These are phyloP conservation scores for Clausena lansium DNA, from an alignment of 345 rosid species.

Conservation along the genomic window DNA sequence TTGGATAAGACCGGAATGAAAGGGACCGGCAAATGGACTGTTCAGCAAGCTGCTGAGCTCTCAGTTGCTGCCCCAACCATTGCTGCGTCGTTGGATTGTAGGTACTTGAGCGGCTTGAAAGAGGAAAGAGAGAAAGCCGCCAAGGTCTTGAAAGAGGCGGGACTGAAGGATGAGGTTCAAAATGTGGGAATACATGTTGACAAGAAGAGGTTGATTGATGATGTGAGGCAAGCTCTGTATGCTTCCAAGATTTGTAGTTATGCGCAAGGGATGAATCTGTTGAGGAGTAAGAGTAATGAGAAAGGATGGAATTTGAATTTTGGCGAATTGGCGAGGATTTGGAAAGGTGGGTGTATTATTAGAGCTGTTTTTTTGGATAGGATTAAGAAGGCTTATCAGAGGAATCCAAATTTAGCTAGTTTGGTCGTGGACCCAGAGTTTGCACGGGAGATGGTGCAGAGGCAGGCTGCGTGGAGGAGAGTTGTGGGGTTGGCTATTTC, in stretches of 20 bases:
- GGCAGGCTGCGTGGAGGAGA: conserved; percentile 99
- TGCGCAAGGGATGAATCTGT: conserved; percentile 93
- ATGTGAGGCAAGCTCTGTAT: conserved; percentile 88
- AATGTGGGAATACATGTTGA: conserved; percentile 45
- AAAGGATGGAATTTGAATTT: conserved; percentile 84
- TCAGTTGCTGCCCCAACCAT: conserved; percentile 98
- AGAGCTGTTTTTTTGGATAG: conserved; percentile 96
- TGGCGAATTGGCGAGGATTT: conserved; percentile 86
- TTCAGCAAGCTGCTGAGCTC: conserved; percentile 95
- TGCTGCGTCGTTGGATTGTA: conserved; percentile 88
- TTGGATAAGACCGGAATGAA: conserved; percentile 97
- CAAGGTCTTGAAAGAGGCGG: conserved; percentile 63
- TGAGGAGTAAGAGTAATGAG: conserved; percentile 86
- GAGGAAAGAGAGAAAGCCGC: conserved; percentile 82
- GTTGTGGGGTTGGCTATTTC: conserved; percentile 88
- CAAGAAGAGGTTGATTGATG: conserved; percentile 87
- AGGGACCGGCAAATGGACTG: conserved; percentile 99
- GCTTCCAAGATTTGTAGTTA: conserved; percentile 95
- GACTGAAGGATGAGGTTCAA: conserved; percentile 70
- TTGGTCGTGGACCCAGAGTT: conserved; percentile 94
- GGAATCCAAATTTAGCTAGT: conserved; percentile 83
- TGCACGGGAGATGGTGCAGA: conserved; percentile 94
- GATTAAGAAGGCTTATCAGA: conserved; percentile 93
- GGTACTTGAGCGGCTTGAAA: conserved; percentile 91
- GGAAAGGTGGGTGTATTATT: conserved; percentile 98